These are phyloP conservation scores for Saturnispora diversa DNA, from an alignment of 805 yeast species.

Conservation along the genomic window DNA sequence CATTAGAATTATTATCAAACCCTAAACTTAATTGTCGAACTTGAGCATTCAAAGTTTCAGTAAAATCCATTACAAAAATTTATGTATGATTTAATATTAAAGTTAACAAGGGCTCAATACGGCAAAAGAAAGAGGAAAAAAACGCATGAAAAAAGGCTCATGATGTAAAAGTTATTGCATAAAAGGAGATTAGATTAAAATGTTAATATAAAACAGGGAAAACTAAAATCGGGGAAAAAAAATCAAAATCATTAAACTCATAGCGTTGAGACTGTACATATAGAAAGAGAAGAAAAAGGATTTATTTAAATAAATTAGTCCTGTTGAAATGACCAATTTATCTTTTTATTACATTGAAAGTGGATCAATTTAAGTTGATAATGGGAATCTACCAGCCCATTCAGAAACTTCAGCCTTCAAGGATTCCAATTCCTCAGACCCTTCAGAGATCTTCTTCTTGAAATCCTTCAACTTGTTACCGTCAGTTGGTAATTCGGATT, in stretches of 20 bases:
- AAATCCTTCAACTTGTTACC: constrained; percentile 95
- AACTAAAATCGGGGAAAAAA: too few species aligned
- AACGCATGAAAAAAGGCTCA: too few species aligned
- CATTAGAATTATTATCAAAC: not conserved
- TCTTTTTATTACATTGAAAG: not conserved
- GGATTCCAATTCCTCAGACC: constrained; percentile 57
- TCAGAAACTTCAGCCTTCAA: constrained; percentile 71
- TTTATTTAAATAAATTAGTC: not conserved
- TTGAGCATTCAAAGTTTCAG: constrained; percentile 7
- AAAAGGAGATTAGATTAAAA: too few species aligned
- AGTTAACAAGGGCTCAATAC: too few species aligned
- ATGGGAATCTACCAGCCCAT: constrained; percentile 89
- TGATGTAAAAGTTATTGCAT: too few species aligned
- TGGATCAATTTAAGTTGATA: constrained; percentile 38
- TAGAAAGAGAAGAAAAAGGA: not conserved
- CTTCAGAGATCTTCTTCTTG: constrained; percentile 70
- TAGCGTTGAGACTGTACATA: constrained; percentile 5
- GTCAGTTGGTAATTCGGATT: constrained; percentile 74
- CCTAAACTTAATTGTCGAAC: not conserved
- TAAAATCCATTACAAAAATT: constrained; percentile 6
- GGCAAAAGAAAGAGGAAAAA: too few species aligned
- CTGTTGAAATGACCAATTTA: not conserved
- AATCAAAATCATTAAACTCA: not conserved
- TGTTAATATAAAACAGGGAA: too few species aligned
- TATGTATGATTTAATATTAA: not conserved